Evolutionary conservation across 495 filamentous ascomycete genomes (phyloP).

Genomic region (Aspergillus mulundensis): DNA sequence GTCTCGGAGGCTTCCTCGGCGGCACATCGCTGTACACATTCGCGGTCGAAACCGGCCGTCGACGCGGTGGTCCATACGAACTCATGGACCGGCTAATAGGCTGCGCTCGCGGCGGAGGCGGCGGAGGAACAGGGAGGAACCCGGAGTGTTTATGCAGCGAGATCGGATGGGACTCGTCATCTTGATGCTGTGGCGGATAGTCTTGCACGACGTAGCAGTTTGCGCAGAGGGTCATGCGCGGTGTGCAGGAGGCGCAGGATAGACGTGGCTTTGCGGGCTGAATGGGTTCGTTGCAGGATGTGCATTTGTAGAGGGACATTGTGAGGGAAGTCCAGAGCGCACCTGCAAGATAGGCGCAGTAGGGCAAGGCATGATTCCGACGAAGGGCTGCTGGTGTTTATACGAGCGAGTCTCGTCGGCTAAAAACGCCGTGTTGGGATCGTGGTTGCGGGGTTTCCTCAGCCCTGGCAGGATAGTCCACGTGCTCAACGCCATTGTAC

Average conservation of each 20-base stretch:
- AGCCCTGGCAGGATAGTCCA: neutral
- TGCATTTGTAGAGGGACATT: constrained; percentile 12
- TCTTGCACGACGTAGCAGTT: constrained; percentile 6
- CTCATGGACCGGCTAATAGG: neutral
- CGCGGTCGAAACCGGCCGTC: neutral
- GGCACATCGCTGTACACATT: neutral
- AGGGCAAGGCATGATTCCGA: neutral
- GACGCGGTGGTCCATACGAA: neutral
- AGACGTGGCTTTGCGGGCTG: constrained; percentile 2
- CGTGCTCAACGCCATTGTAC: neutral
- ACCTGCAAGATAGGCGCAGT: neutral
- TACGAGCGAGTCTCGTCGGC: neutral
- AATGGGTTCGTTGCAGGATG: constrained; percentile 3
- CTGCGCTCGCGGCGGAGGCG: neutral
- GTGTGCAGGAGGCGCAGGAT: constrained; percentile 1
- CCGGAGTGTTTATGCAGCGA: neutral
- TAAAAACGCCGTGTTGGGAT: neutral
- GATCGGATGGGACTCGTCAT: constrained; percentile 1
- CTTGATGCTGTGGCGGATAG: constrained; percentile 2
- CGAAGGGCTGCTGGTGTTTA: neutral
- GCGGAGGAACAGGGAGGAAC: constrained; percentile 6
- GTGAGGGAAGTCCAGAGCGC: neutral
- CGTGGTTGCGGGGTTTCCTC: neutral
- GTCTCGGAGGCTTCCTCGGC: constrained; percentile 4
- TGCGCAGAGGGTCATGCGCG: constrained; percentile 6